These are phyloP conservation scores for Dichomitus squalens DNA, from an alignment of 1,284 basidiomycete species.

Conservation along the genomic window DNA sequence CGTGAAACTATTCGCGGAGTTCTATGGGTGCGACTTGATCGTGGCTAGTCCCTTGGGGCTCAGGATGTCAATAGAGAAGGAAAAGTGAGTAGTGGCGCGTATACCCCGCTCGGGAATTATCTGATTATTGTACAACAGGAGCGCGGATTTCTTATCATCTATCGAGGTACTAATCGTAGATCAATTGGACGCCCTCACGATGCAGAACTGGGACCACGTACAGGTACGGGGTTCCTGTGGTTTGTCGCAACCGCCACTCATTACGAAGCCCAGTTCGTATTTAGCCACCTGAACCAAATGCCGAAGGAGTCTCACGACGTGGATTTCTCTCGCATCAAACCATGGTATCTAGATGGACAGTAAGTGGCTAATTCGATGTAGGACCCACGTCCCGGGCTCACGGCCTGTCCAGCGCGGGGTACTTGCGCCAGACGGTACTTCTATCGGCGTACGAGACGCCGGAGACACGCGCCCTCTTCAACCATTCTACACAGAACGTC, in stretches of 20 bases:
- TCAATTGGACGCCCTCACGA: conserved; percentile 90
- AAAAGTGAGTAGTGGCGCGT: conserved; percentile 60
- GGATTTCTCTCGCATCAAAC: conserved; percentile 96
- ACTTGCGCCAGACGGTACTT: conserved; percentile 88
- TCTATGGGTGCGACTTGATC: conserved; percentile 91
- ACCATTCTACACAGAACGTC: conserved; percentile 76
- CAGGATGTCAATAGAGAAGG: conserved; percentile 92
- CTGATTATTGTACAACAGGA: conserved; percentile 44
- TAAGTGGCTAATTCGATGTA: conserved; percentile 45
- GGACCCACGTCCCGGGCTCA: background rate
- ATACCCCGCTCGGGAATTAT: background rate
- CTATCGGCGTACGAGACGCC: conserved; percentile 91
- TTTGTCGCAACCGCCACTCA: background rate
- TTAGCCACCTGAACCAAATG: conserved; percentile 84
- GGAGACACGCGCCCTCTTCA: conserved; percentile 83
- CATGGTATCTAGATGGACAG: conserved; percentile 96
- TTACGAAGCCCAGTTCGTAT: conserved; percentile 65
- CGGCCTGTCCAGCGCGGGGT: conserved; percentile 56
- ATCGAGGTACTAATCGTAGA: conserved; percentile 95
- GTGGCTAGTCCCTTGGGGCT: conserved; percentile 93
- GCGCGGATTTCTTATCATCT: conserved; percentile 88
- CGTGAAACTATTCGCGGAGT: conserved; percentile 86
- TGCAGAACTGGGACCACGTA: conserved; percentile 99
- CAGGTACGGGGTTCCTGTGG: conserved; percentile 54
- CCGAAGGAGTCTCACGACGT: conserved; percentile 93